A percentile compares a stretch with the other conserved stretches of the same genome.
These are phyloP conservation scores for Aspergillus wentii DNA, from an alignment of 495 filamentous ascomycete genomes.

Conservation along the genomic window DNA sequence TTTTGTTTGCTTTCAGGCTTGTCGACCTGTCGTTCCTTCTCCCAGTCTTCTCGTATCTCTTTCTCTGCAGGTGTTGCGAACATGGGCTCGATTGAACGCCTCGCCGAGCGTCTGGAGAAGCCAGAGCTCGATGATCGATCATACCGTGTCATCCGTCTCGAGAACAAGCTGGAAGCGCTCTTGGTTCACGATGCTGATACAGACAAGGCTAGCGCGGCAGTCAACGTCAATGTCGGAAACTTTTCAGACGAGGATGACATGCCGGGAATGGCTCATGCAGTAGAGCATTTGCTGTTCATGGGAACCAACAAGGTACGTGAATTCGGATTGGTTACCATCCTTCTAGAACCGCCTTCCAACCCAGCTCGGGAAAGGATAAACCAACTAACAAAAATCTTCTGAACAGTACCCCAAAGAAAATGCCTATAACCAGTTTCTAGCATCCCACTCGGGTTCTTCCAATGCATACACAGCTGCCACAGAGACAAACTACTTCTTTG, in stretches of 20 bases:
- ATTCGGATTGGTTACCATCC: too few relatives aligned
- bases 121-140: slow-evolving; percentile 83
- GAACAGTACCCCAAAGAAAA: slow-evolving; percentile 91
- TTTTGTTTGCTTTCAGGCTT: slow-evolving; percentile 4
- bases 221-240: slow-evolving; percentile 94
- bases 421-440: slow-evolving; percentile 89
- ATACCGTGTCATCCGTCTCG: slow-evolving; percentile 81
- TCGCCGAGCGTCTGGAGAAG: slow-evolving; percentile 79
- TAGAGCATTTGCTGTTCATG: slow-evolving; percentile 96
- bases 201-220: slow-evolving; percentile 91
- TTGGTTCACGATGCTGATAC: slow-evolving; percentile 93
- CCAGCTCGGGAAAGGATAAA: not conserved
- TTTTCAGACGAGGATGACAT: slow-evolving; percentile 88
- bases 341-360: not conserved
- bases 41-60: slow-evolving; percentile 12
- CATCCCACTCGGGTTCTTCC: slow-evolving; percentile 80
- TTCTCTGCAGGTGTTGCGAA: slow-evolving; percentile 19
- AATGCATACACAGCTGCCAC: slow-evolving; percentile 94
- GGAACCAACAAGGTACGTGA: slow-evolving; percentile 81
- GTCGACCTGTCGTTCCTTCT: slow-evolving; percentile 10
- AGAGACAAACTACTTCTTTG: slow-evolving; percentile 97
- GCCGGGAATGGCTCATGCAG: slow-evolving; percentile 89
- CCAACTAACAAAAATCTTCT: slow-evolving; percentile 2
- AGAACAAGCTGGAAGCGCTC: slow-evolving; percentile 89
- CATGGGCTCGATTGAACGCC: slow-evolving; percentile 54